A percentile compares a stretch with the other conserved stretches of the same genome.
phyloP scores from a whole-genome alignment of 169 alveolate species.

The Cryptosporidium ubiquitum region DNA sequence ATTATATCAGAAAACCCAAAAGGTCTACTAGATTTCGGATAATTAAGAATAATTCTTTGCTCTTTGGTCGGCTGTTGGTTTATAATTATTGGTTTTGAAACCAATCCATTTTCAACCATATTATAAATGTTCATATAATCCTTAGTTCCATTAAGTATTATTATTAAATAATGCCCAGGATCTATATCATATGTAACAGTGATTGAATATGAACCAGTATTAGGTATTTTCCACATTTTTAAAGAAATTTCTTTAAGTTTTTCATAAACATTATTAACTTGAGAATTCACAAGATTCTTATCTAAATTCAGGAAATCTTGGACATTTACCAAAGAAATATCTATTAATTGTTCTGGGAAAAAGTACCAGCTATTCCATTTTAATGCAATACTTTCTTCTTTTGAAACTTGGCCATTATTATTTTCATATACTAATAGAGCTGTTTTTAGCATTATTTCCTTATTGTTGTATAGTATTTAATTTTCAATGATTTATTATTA shows the following conservation, averaged over 20 bases:
- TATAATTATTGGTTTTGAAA: conserved; percentile 45
- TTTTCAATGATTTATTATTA: background rate
- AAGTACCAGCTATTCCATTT: conserved; percentile 65
- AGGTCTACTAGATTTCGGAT: conserved; percentile 48
- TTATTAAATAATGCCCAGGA: conserved; percentile 28
- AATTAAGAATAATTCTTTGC: conserved; percentile 4
- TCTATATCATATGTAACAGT: background rate
- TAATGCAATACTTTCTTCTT: conserved; percentile 20
- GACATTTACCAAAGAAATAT: background rate
- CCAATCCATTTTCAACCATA: conserved; percentile 37
- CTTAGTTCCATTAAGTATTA: background rate
- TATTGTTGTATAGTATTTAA: background rate
- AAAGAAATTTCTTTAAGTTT: background rate
- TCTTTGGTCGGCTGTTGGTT: background rate
- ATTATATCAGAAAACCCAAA: conserved; percentile 43
- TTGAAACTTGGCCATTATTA: conserved; percentile 23
- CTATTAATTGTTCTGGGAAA: conserved; percentile 10
- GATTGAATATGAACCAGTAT: conserved; percentile 48
- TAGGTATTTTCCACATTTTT: conserved; percentile 6
- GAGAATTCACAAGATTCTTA: background rate
- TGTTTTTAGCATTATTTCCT: conserved; percentile 5
- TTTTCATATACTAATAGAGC: conserved; percentile 30
- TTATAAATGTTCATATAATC: background rate
- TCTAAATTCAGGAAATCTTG: background rate
- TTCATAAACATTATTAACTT: background rate